Evolutionary conservation across 305 asterid genomes (phyloP).

Genomic region (Fraxinus velutina): DNA sequence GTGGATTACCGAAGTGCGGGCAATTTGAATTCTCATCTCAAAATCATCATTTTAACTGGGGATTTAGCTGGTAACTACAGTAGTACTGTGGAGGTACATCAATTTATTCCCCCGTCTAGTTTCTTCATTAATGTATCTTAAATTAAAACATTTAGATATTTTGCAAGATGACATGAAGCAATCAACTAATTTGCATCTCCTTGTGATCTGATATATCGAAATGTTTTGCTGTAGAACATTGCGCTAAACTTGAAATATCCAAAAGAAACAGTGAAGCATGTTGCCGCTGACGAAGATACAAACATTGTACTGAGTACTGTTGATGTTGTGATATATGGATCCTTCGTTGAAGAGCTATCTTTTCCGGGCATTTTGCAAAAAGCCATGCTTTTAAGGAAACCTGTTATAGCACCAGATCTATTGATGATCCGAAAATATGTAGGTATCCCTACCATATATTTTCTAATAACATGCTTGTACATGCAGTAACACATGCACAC

Average conservation of each 20-base stretch:
- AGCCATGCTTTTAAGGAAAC: constrained; percentile 84
- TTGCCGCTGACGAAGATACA: constrained; percentile 39
- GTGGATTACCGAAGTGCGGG: constrained; percentile 30
- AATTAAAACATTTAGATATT: background rate
- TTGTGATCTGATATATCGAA: constrained; percentile 17
- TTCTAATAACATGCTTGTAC: background rate
- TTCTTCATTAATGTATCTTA: background rate
- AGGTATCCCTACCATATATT: constrained; percentile 33
- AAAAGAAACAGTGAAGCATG: constrained; percentile 60
- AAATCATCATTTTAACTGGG: constrained; percentile 60
- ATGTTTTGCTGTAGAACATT: constrained; percentile 51
- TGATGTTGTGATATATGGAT: constrained; percentile 80
- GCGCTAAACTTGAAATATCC: constrained; percentile 68
- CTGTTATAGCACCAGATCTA: constrained; percentile 77
- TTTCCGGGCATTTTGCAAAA: constrained; percentile 75
- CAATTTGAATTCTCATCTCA: constrained; percentile 51
- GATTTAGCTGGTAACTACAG: constrained; percentile 63
- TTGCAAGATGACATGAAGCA: background rate
- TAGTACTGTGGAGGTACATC: constrained; percentile 62
- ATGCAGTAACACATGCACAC: background rate
- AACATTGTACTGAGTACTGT: constrained; percentile 46
- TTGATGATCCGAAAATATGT: constrained; percentile 68
- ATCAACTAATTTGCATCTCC: background rate
- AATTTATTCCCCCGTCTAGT: background rate
- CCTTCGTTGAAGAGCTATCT: constrained; percentile 72